These are phyloP conservation scores for Cutaneotrichosporon sp. DNA, from an alignment of 1,284 basidiomycete genomes.

Conservation along the genomic window DNA sequence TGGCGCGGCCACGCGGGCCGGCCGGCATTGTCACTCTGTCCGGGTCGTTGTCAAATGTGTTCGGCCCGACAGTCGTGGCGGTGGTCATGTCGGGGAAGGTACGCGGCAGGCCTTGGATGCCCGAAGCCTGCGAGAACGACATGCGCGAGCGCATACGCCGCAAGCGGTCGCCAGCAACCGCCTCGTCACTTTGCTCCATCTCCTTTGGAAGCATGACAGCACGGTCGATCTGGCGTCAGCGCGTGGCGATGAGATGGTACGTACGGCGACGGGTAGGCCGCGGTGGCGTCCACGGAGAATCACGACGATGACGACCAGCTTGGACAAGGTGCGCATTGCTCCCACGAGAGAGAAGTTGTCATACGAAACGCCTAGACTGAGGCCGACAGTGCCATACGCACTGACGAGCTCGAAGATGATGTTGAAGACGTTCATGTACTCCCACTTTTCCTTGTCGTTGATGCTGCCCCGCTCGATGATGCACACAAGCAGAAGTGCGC, in stretches of 20 bases:
- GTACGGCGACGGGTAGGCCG: constrained; percentile 42
- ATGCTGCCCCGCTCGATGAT: constrained; percentile 75
- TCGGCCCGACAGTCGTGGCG: not conserved
- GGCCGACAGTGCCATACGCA: constrained; percentile 86
- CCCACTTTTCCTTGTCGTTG: constrained; percentile 57
- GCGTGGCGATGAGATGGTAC: not conserved
- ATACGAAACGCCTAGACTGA: constrained; percentile 71
- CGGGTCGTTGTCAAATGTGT: not conserved
- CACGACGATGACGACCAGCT: constrained; percentile 45
- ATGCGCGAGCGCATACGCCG: constrained; percentile 21
- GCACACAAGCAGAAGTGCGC: constrained; percentile 76
- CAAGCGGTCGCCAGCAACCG: constrained; percentile 38
- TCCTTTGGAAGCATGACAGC: constrained; percentile 53
- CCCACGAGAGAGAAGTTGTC: constrained; percentile 51
- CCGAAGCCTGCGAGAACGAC: constrained; percentile 8
- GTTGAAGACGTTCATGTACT: constrained; percentile 77
- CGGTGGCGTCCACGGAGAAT: constrained; percentile 49
- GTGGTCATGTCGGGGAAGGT: constrained; percentile 14
- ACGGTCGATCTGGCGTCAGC: constrained; percentile 44
- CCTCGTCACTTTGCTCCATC: constrained; percentile 46
- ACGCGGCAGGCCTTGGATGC: constrained; percentile 13
- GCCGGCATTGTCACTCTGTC: not conserved
- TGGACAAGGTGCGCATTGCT: constrained; percentile 41
- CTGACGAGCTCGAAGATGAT: constrained; percentile 65
- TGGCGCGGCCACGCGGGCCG: not conserved